Base-by-base conservation (phyloP, 495 filamentous ascomycete genomes). In the Tuber magnatum region DNA sequence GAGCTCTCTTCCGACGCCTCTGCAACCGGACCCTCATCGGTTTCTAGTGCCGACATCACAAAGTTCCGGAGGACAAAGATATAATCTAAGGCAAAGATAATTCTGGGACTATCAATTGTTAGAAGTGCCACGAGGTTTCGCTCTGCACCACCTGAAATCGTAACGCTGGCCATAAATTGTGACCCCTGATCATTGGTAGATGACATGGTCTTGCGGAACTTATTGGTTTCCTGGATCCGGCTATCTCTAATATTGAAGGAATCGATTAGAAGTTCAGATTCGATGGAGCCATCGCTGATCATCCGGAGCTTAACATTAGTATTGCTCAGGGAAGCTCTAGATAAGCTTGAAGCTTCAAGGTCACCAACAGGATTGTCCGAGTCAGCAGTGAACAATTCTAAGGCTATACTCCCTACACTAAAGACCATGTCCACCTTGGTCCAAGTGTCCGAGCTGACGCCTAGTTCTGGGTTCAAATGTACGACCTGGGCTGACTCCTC, bases 171-270 rank as follows among this genome's bases (percentile, higher is more conserved):
- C 96, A 99, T 98, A 82, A 98, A 97, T 84, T 98, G 95, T 81
- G 97, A 92, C 16, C 95, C 94, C 71, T 92, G 91, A 76, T 93
- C 92, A 82, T 97, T 98, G 80, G 93, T 92, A 77, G 96, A 90
- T 38, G 94, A 94, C 95, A 99, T 98, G 84, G 98, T 97, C 83
- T 96, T 97, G 68, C 93, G 89, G 87, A 94, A 99, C 83, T 97
- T 97, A 84, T 97, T 98, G 12, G 90, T 92, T 76, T 95, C 93
- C 69, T 89, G 87, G 41, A 88, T 90, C 70, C 95, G 90, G 77
- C 92, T 97, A 81, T 99, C 95, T 69, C 90, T 89, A 78, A 98
- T 97, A 0, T 94, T 97, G 83, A 99, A 96, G 0, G 95, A 95
- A 75, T 97, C 92, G 40, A 98, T 93, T 70, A 97, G 85, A 39